Evolutionary conservation across 495 filamentous ascomycete species (phyloP), one percentile per base, ranked within the genome.

Genomic region (Neurospora discreta): DNA sequence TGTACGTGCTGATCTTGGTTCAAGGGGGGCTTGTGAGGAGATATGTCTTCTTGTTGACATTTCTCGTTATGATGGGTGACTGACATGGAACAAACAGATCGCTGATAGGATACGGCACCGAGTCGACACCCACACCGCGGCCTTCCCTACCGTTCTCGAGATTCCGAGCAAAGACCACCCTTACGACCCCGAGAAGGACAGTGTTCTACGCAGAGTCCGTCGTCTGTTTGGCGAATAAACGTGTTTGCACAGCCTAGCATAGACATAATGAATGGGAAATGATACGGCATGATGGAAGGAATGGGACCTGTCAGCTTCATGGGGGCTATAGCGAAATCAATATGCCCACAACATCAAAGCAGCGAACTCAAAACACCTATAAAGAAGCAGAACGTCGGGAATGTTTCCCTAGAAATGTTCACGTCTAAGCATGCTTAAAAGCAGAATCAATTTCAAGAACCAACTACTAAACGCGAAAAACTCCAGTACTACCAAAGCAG

Each of bases 121-220:
- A 58, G 85, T 93, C 74, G 91, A 93, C 76, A 86, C 85, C 20
- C 91, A 91, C 80, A 91, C 89, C 10, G 87, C 89, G 26, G 91
- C 91, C 4, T 93, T 93, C 81, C 91, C 91, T 20, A 83, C 90
- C 26, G 78, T 93, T 69, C 89, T 99, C 72, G 96, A 99, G 83
- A 98, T 98, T 71, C 96, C 96, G 39, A 97, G 93, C 84, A 99
- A 99, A 85, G 95, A 99, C 79, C 95, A 99, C 77, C 95, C 95
- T 9, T 99, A 98, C 77, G 96, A 99, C 75, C 95, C 95, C 0
- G 95, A 99, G 84, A 99, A 99, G 85, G 95, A 99, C 81, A 98
- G 94, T 79, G 95, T 99, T 42, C 78, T 98, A 81, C 92, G 92
- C 80, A 88, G 95, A 76, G 96, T 98, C 70, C 87, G 92, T 77